Conservation (phyloP, 164 flowering plant genomes). For the Umbilicus rupestris region DNA sequence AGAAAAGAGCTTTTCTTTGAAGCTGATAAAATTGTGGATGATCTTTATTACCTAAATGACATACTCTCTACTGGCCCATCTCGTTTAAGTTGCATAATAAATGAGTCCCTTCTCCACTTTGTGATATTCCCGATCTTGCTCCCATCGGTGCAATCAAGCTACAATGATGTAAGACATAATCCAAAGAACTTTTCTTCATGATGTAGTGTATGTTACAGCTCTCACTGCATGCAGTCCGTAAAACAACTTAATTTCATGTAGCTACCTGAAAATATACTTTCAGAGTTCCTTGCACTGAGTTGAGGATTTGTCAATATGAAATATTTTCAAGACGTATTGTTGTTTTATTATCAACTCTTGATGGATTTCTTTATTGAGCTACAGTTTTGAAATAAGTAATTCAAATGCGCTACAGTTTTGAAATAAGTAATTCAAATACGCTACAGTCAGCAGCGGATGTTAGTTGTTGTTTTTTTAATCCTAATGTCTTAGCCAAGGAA, state of each 20-base stretch:
- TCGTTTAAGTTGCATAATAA: constrained; percentile 29
- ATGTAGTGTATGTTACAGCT: not conserved
- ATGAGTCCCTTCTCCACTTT: constrained; percentile 27
- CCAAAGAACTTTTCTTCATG: not conserved
- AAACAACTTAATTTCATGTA: not conserved
- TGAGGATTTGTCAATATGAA: not conserved
- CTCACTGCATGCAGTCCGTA: not conserved
- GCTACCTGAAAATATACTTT: not conserved
- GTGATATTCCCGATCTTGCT: constrained; percentile 43
- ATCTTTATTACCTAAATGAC: constrained; percentile 54
- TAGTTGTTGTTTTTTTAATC: no score
- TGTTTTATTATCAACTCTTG: not conserved
- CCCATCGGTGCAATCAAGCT: constrained; percentile 23
- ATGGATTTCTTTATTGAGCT: not conserved
- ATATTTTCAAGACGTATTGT: no score
- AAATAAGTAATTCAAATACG: not conserved
- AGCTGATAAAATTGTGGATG: constrained; percentile 45
- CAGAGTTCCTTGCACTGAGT: no score
- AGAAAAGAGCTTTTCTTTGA: constrained; percentile 27
- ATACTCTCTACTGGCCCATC: constrained; percentile 30
- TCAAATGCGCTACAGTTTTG: no score
- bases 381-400: no score
- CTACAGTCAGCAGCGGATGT: not conserved
- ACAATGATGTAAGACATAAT: constrained; percentile 28
- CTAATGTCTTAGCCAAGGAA: no score